A percentile compares a stretch with the other conserved stretches of the same genome.
These are phyloP conservation scores for Graphilbum sp. DNA, from an alignment of 2,329 filamentous ascomycete genomes.

Conservation along the genomic window DNA sequence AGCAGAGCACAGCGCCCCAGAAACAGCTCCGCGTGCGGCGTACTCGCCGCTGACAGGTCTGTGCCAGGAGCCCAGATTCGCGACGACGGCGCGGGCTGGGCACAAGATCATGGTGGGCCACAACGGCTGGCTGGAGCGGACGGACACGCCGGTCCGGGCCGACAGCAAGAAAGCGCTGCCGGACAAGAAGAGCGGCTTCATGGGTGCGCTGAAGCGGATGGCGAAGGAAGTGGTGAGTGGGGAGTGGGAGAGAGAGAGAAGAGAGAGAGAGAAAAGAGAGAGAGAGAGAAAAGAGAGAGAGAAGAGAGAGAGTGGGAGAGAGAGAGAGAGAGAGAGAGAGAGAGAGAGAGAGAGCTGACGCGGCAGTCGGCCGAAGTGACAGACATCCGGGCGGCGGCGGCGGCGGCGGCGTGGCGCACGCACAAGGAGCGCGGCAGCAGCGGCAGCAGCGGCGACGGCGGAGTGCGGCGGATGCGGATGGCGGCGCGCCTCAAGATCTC, in stretches of 20 bases:
- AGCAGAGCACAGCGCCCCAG: neutral
- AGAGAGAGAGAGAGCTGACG: conserved; percentile 5
- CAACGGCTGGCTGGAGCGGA: conserved; percentile 39
- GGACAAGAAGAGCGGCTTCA: conserved; percentile 22
- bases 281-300: neutral
- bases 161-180: conserved; percentile 8
- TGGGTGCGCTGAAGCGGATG: conserved; percentile 33
- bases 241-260: neutral
- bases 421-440: conserved; percentile 12
- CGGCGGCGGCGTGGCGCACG: neutral
- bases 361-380: conserved; percentile 13
- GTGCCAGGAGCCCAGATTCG: conserved; percentile 13
- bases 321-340: neutral
- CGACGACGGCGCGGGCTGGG: conserved; percentile 18
- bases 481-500: conserved; percentile 27
- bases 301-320: neutral
- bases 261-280: neutral
- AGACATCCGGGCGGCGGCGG: conserved; percentile 17
- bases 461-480: neutral
- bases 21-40: conserved; percentile 7
- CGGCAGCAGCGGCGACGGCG: neutral
- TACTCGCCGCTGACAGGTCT: conserved; percentile 24
- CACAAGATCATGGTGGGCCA: conserved; percentile 37
- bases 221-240: conserved; percentile 32
- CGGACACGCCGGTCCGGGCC: conserved; percentile 14